These are phyloP conservation scores for Aspergillus tanneri DNA, from an alignment of 2,329 filamentous ascomycete species.

Conservation along the genomic window DNA sequence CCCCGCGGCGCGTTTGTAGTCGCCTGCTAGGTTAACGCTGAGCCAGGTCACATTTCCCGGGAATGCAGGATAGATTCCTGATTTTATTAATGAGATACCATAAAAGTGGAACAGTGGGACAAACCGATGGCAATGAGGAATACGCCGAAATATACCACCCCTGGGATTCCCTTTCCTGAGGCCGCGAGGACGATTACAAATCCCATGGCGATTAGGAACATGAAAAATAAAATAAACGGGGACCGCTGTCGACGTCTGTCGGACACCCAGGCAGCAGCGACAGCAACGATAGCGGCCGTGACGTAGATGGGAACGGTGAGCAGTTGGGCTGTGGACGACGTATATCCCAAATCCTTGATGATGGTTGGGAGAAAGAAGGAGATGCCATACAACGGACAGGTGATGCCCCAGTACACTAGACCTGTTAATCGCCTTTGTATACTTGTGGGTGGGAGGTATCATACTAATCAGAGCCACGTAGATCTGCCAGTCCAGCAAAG, in stretches of 20 bases:
- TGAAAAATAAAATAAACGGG: conserved; percentile 58
- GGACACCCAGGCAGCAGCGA: conserved; percentile 55
- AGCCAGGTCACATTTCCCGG: conserved; percentile 57
- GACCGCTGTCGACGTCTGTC: conserved; percentile 54
- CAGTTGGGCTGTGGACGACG: conserved; percentile 40
- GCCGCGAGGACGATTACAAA: conserved; percentile 53
- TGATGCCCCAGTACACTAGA: conserved; percentile 44
- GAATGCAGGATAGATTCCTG: conserved; percentile 48
- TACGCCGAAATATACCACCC: conserved; percentile 49
- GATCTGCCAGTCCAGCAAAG: conserved; percentile 45
- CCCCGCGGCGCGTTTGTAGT: conserved; percentile 57
- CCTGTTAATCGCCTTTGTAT: conserved; percentile 5
- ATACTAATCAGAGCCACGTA: conserved; percentile 41
- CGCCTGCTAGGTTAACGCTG: conserved; percentile 58
- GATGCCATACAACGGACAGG: conserved; percentile 44
- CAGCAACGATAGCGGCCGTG: conserved; percentile 38
- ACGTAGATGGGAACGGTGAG: conserved; percentile 46
- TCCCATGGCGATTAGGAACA: conserved; percentile 56
- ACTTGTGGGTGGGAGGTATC: conserved; percentile 4
- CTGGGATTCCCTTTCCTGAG: conserved; percentile 36
- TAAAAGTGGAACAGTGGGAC: not conserved
- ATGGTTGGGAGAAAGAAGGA: conserved; percentile 44
- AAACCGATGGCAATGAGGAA: conserved; percentile 49
- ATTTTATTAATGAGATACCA: not conserved
- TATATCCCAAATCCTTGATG: conserved; percentile 44